Base-by-base conservation (phyloP, 768 basidiomycete species). In the Russula foetens region DNA sequence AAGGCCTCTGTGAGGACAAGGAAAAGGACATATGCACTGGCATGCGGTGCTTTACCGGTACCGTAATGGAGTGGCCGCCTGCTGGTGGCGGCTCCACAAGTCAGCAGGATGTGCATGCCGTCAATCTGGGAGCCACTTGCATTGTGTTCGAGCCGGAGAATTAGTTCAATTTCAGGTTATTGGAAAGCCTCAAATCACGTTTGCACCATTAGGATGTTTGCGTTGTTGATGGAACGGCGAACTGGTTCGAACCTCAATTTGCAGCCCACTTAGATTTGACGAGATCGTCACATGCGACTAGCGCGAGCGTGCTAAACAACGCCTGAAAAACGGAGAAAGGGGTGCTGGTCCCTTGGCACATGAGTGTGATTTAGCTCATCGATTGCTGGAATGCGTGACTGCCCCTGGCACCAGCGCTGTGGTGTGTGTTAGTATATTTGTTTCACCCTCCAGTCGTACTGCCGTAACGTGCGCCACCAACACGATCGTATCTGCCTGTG, bases 171-270 rank as follows among this genome's bases (percentile, higher is more conserved):
- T 21, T 28, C 24, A 21, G 48, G n/a, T 41, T 44, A n/a, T 49
- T 21, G 48, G 9, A 26, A 17, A 12, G 17, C 12, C 33, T 24
- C 21, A 29, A n/a, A n/a, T n/a, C n/a, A n/a, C n/a, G n/a, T n/a
- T n/a, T n/a, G n/a, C n/a, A n/a, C n/a, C n/a, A n/a, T n/a, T n/a
- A n/a, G n/a, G 47, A 44, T 26, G 14, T 7, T 35, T 12, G 56
- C 12, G 15, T 29, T 43, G 15, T 23, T n/a, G 8, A 12, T n/a
- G 14, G 14, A 24, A 44, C 11, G 17, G 29, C 44, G 26, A 61
- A 61, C 55, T 26, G 44, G 55, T 61, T 61, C 55, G 55, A 61
- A 56, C 54, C 7, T 43, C 33, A 7, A 21, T 21, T n/a, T 6
- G 35, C 14, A 29, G 21, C 26, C n/a, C 6, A 21, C 23, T 54